Evolutionary conservation across 2,329 filamentous ascomycete genomes (phyloP), one percentile per base, ranked within the genome.

Genomic region (Fusarium marasasianum): DNA sequence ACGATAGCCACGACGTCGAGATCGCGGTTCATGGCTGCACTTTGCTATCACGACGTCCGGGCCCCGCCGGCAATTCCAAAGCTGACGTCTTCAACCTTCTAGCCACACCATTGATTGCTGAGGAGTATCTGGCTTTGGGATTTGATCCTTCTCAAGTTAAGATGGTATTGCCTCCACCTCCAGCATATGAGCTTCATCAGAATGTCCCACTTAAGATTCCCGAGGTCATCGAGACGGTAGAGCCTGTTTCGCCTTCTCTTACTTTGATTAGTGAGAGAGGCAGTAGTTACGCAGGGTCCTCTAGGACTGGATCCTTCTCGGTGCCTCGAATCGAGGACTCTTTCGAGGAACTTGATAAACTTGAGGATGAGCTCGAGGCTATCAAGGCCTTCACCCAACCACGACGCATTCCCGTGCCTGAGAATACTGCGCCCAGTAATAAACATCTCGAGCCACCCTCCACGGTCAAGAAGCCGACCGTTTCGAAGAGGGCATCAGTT

Each of bases 321-420:
- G 81, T 84, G 18, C 82, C 86, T 33, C 87, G 89, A 24, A 91
- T 92, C 56, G 90, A 92, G 77, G 90, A 91, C 77, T 91, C 90
- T 4, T 82, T 92, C 14, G 90, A 91, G 78, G 89, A 89, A 71
- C 83, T 92, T 26, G 90, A 92, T 76, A 84, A 85, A 68, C 83
- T 92, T 22, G 89, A 92, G 73, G 90, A 92, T 38, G 85, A 91
- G 56, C 83, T 91, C 15, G 90, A 92, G 73, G 88, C 85, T 5
- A 82, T 90, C 40, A 76, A 80, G 62, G 81, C 81, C n/a, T 80
- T 85, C 17, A 78, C 86, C 1, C 80, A 78, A 5, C 66, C 84
- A 17, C 76, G 80, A 24, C 80, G 78, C 12, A 77, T 84, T 17
- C 71, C 78, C 8, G 81, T 82, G 5, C 73, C 79, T 7, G 77